These are phyloP conservation scores for Quercus gilva DNA, from an alignment of 306 rosid species.

Conservation along the genomic window DNA sequence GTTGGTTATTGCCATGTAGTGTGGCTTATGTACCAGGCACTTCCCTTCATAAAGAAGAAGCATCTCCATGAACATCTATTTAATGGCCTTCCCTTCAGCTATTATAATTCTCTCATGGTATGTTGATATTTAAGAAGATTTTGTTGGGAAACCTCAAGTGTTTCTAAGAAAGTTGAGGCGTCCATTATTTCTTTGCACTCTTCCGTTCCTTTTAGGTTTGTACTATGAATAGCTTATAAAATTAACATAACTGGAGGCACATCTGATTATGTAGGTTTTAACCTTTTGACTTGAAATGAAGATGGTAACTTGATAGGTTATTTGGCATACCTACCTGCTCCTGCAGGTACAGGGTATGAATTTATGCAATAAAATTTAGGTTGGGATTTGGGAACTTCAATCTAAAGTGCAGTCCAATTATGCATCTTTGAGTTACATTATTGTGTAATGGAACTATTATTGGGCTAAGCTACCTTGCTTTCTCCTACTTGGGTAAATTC, in stretches of 20 bases:
- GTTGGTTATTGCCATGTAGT: constrained; percentile 47
- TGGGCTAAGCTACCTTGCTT: neutral
- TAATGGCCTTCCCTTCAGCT: constrained; percentile 56
- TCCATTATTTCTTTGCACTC: neutral
- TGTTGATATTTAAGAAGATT: constrained; percentile 11
- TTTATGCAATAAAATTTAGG: neutral
- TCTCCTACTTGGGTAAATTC: neutral
- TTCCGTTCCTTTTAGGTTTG: neutral
- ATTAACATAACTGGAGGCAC: neutral
- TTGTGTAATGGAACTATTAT: neutral
- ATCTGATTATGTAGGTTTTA: neutral
- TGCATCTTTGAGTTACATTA: neutral
- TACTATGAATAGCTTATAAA: neutral
- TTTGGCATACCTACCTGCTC: neutral
- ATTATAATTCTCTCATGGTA: constrained; percentile 73
- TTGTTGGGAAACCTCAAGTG: neutral
- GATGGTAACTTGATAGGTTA: neutral
- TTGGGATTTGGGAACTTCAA: neutral
- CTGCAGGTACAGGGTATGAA: neutral
- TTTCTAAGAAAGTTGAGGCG: neutral
- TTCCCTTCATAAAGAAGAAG: constrained; percentile 64
- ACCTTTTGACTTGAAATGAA: neutral
- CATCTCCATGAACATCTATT: constrained; percentile 57
- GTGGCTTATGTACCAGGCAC: constrained; percentile 79
- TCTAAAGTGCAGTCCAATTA: neutral